Percentiles rank a stretch among this genome's conserved stretches.
phyloP scores from a whole-genome alignment of 202 grass and related monocot species.

The Digitaria exilis region DNA sequence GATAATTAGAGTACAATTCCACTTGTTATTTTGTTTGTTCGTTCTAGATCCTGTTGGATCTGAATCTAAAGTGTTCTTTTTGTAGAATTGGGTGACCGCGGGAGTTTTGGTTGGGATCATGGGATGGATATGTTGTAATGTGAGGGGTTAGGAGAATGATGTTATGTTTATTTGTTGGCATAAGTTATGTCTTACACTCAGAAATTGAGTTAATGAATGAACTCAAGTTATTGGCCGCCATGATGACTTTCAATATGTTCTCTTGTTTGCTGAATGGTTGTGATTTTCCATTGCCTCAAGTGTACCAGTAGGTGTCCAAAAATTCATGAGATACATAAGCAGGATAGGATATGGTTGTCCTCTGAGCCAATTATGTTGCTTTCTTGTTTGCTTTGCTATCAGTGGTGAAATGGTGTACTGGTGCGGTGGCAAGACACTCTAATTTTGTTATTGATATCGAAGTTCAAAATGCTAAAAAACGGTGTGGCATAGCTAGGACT shows the following conservation, averaged over 20 bases:
- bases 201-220: conserved; percentile 34
- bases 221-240: conserved; percentile 34
- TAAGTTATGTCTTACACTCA: conserved; percentile 43
- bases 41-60: conserved; percentile 55
- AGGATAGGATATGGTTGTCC: conserved; percentile 9
- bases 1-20: conserved; percentile 48
- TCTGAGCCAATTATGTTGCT: conserved; percentile 18
- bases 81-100: conserved; percentile 41
- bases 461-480: background rate
- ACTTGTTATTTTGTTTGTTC: conserved; percentile 56
- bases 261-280: background rate
- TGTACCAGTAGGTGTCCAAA: background rate
- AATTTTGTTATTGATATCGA: conserved; percentile 33
- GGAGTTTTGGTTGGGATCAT: conserved; percentile 34
- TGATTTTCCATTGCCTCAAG: background rate
- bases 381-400: conserved; percentile 3
- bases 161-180: conserved; percentile 48
- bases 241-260: conserved; percentile 1
- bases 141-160: conserved; percentile 45
- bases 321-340: background rate
- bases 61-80: conserved; percentile 51
- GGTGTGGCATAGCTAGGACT: background rate
- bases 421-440: conserved; percentile 23
- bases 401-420: background rate
- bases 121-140: conserved; percentile 56